phyloP scores from a whole-genome alignment of 2,329 filamentous ascomycete genomes.

The Neofusicoccum ribis region DNA sequence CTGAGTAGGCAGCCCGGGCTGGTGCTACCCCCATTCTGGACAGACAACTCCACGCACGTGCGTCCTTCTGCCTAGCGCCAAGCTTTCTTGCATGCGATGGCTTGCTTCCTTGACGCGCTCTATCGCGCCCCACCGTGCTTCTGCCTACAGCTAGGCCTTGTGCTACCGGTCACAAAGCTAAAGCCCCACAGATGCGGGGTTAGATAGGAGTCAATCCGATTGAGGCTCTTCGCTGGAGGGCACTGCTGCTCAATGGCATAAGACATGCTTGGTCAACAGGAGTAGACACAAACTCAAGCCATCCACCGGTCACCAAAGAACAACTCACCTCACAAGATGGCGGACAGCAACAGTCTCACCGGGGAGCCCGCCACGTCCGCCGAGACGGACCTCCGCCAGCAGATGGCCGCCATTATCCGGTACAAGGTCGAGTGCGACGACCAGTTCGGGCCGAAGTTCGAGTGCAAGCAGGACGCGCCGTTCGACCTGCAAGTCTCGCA shows the following conservation, averaged over 20 bases:
- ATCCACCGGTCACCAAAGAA: too few species aligned
- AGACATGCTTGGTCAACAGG: too few species aligned
- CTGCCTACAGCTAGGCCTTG: not conserved
- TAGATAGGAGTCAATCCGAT: not conserved
- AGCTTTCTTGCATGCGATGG: not conserved
- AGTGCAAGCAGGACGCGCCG: conserved; percentile 2
- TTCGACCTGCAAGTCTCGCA: conserved; percentile 9
- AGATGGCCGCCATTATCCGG: not conserved
- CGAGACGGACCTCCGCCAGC: not conserved
- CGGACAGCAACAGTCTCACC: not conserved
- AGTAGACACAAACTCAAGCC: too few species aligned
- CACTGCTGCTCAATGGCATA: not conserved
- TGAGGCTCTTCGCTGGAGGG: not conserved
- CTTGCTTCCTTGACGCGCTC: too few species aligned
- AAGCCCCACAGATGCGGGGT: not conserved
- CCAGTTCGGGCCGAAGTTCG: conserved; percentile 5
- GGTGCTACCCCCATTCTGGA: too few species aligned
- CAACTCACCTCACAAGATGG: not conserved
- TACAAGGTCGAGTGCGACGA: conserved; percentile 16
- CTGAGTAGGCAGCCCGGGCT: too few species aligned
- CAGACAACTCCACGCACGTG: too few species aligned
- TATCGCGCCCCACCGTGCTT: not conserved
- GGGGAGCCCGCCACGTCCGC: not conserved
- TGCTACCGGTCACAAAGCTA: too few species aligned
- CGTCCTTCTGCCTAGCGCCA: conserved; percentile 6